phyloP scores from a whole-genome alignment of 139 green algal species.

The Nannochloris sp. region DNA sequence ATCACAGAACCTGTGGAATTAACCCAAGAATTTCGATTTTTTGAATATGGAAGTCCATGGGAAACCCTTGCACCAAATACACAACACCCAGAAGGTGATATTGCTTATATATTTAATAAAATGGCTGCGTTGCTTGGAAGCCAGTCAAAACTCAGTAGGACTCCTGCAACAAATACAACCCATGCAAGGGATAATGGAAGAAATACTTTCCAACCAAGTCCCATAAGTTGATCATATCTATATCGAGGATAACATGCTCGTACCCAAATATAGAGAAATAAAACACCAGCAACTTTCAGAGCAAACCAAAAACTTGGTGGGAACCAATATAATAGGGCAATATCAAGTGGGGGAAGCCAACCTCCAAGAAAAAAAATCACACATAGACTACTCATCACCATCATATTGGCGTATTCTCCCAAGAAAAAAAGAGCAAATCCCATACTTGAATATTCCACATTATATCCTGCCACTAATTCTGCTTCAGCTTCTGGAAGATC shows the following conservation, averaged over 20 bases:
- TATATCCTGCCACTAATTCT: conserved; percentile 60
- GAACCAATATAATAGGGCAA: conserved; percentile 39
- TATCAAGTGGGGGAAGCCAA: conserved; percentile 40
- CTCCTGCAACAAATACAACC: conserved; percentile 22
- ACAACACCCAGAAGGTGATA: no score
- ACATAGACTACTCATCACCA: conserved; percentile 57
- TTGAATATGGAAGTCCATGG: conserved; percentile 76
- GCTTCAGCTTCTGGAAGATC: conserved; percentile 59
- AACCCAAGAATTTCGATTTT: conserved; percentile 58
- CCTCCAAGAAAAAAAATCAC: conserved; percentile 61
- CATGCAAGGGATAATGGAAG: conserved; percentile 51
- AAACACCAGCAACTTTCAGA: conserved; percentile 42
- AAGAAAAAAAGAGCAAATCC: conserved; percentile 70
- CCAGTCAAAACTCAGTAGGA: conserved; percentile 13
- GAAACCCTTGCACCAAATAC: conserved; percentile 17
- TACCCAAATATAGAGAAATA: conserved; percentile 67
- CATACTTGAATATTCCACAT: conserved; percentile 58
- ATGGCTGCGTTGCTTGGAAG: no score
- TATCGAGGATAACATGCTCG: conserved; percentile 59
- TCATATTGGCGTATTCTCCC: conserved; percentile 59
- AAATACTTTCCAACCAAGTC: conserved; percentile 61
- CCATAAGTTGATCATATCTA: conserved; percentile 63
- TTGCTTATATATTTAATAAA: no score
- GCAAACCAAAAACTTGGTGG: conserved; percentile 51
- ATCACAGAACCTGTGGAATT: conserved; percentile 47